Evolutionary conservation across 2,329 filamentous ascomycete genomes (phyloP).

Genomic region (Aspergillus spinulosporus): DNA sequence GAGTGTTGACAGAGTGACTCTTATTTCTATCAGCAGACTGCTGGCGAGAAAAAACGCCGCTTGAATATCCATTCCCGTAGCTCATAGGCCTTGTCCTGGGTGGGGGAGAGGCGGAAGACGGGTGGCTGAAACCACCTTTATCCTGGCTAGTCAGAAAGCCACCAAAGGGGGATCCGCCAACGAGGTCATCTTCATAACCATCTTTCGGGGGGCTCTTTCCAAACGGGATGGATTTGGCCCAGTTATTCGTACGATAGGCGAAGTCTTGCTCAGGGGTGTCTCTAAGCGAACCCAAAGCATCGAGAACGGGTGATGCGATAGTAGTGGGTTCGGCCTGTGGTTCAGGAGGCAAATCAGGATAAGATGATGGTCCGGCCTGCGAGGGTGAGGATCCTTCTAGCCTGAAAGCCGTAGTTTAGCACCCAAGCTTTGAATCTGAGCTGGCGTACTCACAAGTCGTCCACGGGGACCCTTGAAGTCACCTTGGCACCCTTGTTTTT

Average conservation of each 20-base stretch:
- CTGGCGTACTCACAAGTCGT: conserved; percentile 37
- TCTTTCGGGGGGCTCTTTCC: conserved; percentile 47
- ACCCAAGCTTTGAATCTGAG: conserved; percentile 7
- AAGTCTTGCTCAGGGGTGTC: conserved; percentile 37
- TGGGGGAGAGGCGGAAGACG: conserved; percentile 48
- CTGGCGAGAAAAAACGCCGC: conserved; percentile 39
- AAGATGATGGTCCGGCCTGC: conserved; percentile 34
- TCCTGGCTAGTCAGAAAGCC: conserved; percentile 41
- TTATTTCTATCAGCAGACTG: conserved; percentile 41
- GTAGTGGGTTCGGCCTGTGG: conserved; percentile 25
- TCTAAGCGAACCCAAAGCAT: conserved; percentile 37
- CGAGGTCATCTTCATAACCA: conserved; percentile 35
- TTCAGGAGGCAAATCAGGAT: conserved; percentile 28
- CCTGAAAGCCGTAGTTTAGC: conserved; percentile 22
- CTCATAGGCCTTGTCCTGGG: conserved; percentile 45
- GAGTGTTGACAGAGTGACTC: conserved; percentile 40
- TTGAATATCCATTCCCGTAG: conserved; percentile 42
- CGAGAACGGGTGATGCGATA: conserved; percentile 41
- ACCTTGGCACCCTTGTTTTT: conserved; percentile 39
- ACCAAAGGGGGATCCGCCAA: conserved; percentile 42
- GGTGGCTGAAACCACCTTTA: conserved; percentile 43
- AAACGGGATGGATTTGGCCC: conserved; percentile 47
- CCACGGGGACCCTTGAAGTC: conserved; percentile 32
- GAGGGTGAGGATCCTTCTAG: conserved; percentile 29
- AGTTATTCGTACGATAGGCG: conserved; percentile 42